Base-by-base conservation (phyloP, 163 green algal genomes). In the Prototheca wickerhamii region DNA sequence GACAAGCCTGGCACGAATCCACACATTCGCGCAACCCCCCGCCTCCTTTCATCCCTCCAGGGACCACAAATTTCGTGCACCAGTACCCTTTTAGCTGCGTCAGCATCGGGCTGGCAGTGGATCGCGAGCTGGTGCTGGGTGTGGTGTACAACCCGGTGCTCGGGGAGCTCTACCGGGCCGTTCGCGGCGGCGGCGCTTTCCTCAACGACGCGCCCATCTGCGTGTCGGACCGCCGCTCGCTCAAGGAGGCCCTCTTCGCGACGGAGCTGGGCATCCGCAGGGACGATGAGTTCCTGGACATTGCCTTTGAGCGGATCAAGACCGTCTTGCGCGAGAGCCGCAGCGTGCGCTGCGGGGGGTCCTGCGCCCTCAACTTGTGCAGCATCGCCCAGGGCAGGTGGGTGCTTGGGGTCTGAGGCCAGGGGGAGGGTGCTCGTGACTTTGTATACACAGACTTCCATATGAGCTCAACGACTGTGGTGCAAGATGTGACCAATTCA, bases 141-240 rank as follows among this genome's bases (percentile, higher is more conserved):
- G 87, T 97, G 23, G 92, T 98, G 32, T 88, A 84, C 78, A 96
- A 96, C 74, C 92, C 93, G 10, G 86, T 97, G 12, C 60, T 96
- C 46, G 50, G 35, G 21, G 93, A 99, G 83, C 54, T 90, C 20
- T 97, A 94, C 64, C 81, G 76, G 17, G 85, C 87, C 17, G 66
- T 81, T 6, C 61, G 53, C 12, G 89, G 86, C 7, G 37, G 72
- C 1, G 89, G 89, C 17, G 89, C 89, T 3, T 86, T 70, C 43
- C 65, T 88, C 2, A 97, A 97, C 64, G 83, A 78, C 31, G 4
- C 68, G 53, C 78, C 66, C 31, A 90, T 95, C 52, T 44, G 35
- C 2, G 71, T 73, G 3, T 90, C 82, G 0, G 56, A 63, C 0
- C 61, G 54, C 2, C 40, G 61, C 51, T 68, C 91, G 5, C 73